Conservation (phyloP, 805 yeast species). For the Yarrowia porcina region DNA sequence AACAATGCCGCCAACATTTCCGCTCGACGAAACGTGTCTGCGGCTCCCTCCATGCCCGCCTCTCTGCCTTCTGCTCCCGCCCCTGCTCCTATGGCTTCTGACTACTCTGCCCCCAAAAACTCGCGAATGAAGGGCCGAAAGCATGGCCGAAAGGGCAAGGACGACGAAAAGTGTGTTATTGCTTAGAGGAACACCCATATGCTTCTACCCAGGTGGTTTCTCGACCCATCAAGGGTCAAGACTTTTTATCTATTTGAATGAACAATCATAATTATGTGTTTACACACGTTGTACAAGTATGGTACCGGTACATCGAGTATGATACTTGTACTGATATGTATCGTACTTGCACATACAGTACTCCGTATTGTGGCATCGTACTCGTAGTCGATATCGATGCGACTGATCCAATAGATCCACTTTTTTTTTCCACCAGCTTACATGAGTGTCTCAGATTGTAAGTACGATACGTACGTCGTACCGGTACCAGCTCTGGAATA, state of each 20-base stretch:
- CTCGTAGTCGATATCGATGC: too few species aligned
- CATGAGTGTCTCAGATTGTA: not conserved
- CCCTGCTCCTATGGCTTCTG: not conserved
- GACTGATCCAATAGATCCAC: too few species aligned
- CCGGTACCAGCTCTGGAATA: not conserved
- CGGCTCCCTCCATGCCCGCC: not conserved
- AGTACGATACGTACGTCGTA: too few species aligned
- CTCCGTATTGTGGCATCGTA: too few species aligned
- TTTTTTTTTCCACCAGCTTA: too few species aligned
- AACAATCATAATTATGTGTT: not conserved
- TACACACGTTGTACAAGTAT: too few species aligned
- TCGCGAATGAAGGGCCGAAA: not conserved
- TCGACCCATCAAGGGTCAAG: too few species aligned
- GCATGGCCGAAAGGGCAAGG: slow-evolving; percentile 23
- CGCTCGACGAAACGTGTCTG: slow-evolving; percentile 7
- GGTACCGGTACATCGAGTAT: too few species aligned
- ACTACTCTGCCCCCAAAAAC: not conserved
- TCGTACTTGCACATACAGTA: too few species aligned
- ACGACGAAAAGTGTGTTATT: slow-evolving; percentile 21
- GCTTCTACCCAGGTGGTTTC: not conserved
- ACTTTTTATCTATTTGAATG: not conserved
- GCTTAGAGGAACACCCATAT: not conserved
- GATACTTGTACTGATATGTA: too few species aligned
- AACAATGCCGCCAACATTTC: not conserved
- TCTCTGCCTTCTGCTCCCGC: not conserved